Evolutionary conservation across 805 yeast genomes (phyloP).

Genomic region (Wickerhamiella occidentalis): DNA sequence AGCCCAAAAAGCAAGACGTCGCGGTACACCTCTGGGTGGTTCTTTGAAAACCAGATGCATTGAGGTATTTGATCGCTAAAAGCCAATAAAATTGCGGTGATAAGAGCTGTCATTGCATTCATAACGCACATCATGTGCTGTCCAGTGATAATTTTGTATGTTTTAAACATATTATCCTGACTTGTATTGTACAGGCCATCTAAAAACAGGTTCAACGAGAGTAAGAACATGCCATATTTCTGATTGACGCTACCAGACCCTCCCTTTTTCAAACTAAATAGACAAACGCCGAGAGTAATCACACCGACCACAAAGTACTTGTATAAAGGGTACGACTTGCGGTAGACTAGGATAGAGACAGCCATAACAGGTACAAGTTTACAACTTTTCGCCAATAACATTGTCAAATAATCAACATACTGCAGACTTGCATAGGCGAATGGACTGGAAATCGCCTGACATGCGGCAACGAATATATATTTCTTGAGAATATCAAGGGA

Average conservation of each 20-base stretch:
- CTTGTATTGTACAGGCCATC: slow-evolving; percentile 92
- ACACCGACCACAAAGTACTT: slow-evolving; percentile 65
- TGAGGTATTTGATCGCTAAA: slow-evolving; percentile 45
- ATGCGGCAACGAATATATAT: slow-evolving; percentile 28
- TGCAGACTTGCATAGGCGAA: slow-evolving; percentile 64
- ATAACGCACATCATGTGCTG: slow-evolving; percentile 77
- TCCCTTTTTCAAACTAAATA: slow-evolving; percentile 52
- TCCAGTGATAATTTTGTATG: slow-evolving; percentile 48
- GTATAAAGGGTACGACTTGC: slow-evolving; percentile 56
- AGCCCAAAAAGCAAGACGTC: slow-evolving; percentile 58
- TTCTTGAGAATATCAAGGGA: slow-evolving; percentile 16
- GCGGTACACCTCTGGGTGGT: slow-evolving; percentile 41
- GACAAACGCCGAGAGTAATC: slow-evolving; percentile 74
- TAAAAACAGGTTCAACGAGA: slow-evolving; percentile 52
- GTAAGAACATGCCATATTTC: slow-evolving; percentile 46
- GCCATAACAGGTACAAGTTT: slow-evolving; percentile 90
- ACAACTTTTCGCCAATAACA: slow-evolving; percentile 81
- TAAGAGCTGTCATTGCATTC: slow-evolving; percentile 35
- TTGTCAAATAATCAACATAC: slow-evolving; percentile 78
- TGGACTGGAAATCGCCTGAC: slow-evolving; percentile 76
- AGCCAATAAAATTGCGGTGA: slow-evolving; percentile 33
- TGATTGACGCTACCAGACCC: slow-evolving; percentile 28
- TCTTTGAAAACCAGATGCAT: slow-evolving; percentile 36
- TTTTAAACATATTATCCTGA: slow-evolving; percentile 70
- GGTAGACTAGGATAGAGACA: slow-evolving; percentile 60